These are phyloP conservation scores for Monosporascus sp. DNA, from an alignment of 2,329 filamentous ascomycete genomes.

Conservation along the genomic window DNA sequence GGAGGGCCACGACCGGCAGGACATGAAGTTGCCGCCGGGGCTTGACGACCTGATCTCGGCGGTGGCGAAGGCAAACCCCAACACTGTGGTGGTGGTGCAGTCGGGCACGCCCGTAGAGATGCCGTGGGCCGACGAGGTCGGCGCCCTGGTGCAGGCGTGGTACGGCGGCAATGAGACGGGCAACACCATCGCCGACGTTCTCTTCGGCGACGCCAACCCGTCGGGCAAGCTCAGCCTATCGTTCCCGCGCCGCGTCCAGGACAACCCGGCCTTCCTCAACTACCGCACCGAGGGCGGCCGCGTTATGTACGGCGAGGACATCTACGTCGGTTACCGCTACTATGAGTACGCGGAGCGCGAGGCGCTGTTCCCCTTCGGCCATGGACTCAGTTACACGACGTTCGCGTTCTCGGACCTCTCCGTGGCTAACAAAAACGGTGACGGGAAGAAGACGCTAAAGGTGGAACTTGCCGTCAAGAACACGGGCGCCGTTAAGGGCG, in stretches of 20 bases:
- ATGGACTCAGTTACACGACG: conserved; percentile 72
- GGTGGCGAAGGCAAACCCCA: conserved; percentile 61
- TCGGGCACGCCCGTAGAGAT: conserved; percentile 70
- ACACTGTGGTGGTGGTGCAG: conserved; percentile 69
- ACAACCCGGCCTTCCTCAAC: conserved; percentile 74
- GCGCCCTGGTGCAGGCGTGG: conserved; percentile 69
- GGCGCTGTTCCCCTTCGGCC: conserved; percentile 72
- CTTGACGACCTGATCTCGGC: conserved; percentile 65
- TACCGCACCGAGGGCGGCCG: conserved; percentile 65
- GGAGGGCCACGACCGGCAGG: conserved; percentile 72
- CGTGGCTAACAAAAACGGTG: conserved; percentile 40
- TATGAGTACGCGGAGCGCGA: conserved; percentile 66
- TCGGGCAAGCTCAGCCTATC: conserved; percentile 69
- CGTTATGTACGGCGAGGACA: conserved; percentile 71
- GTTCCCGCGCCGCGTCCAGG: conserved; percentile 62
- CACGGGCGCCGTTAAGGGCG: conserved; percentile 47
- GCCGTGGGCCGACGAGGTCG: conserved; percentile 57
- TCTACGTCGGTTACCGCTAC: conserved; percentile 77
- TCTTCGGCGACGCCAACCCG: conserved; percentile 70
- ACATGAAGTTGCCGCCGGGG: conserved; percentile 69
- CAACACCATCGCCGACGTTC: conserved; percentile 71
- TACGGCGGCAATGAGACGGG: conserved; percentile 85
- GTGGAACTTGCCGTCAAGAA: conserved; percentile 55
- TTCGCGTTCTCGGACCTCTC: conserved; percentile 53
- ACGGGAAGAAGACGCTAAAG: conserved; percentile 25